phyloP scores from a whole-genome alignment of 176 grass and related monocot species.

The Melocanna baccifera region DNA sequence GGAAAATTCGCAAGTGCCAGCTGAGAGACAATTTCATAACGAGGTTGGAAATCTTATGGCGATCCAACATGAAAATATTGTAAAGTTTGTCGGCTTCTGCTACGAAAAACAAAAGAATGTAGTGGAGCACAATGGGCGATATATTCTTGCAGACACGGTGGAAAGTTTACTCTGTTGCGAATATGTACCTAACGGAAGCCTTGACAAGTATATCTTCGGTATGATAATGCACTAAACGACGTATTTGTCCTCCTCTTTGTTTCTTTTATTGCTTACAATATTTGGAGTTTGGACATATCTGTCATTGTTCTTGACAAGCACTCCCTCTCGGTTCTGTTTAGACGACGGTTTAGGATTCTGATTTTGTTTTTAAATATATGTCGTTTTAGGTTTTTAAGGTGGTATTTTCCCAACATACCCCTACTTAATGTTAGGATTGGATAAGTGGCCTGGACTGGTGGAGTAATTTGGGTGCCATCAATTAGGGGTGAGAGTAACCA shows the following conservation, averaged over 20 bases:
- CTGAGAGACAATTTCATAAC: neutral
- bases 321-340: no score
- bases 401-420: no score
- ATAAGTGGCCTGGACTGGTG: no score
- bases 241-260: neutral
- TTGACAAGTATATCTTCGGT: constrained; percentile 32
- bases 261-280: neutral
- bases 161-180: constrained; percentile 35
- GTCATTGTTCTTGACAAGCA: no score
- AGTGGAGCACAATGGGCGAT: constrained; percentile 29
- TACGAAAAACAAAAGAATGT: constrained; percentile 35
- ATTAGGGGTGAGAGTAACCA: no score
- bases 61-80: constrained; percentile 8
- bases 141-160: constrained; percentile 25
- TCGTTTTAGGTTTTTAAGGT: no score
- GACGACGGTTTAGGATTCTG: no score
- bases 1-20: neutral
- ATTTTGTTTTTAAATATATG: no score
- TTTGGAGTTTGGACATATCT: neutral
- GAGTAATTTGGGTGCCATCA: no score
- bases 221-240: neutral
- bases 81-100: constrained; percentile 23
- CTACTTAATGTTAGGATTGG: no score
- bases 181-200: constrained; percentile 25
- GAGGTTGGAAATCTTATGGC: constrained; percentile 36